Evolutionary conservation across 2,329 filamentous ascomycete species (phyloP).

Genomic region (Myriosclerotinia scirpicola): DNA sequence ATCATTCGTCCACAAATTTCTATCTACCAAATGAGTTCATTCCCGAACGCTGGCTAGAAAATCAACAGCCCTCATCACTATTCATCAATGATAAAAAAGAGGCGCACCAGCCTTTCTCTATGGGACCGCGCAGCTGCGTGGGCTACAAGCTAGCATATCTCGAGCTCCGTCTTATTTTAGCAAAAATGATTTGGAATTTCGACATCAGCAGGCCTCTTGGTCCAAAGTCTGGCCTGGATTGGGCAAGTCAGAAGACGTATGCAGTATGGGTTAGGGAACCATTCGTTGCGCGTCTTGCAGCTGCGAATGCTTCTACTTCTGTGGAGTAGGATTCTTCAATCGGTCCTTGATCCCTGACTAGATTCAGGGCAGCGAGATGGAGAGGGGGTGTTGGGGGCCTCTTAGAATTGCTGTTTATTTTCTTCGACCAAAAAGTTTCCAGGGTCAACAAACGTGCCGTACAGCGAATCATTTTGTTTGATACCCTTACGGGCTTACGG

Average conservation of each 20-base stretch:
- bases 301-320: conserved; percentile 8
- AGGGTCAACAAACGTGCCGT: no score
- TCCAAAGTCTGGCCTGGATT: conserved; percentile 13
- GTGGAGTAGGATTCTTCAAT: conserved; percentile 4
- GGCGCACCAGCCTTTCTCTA: conserved; percentile 21
- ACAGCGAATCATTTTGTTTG: neutral
- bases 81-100: conserved; percentile 40
- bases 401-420: no score
- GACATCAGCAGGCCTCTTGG: conserved; percentile 12
- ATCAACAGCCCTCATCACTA: conserved; percentile 31
- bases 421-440: neutral
- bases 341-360: neutral
- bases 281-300: conserved; percentile 8
- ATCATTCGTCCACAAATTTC: conserved; percentile 24
- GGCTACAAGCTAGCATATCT: conserved; percentile 23
- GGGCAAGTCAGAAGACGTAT: conserved; percentile 23
- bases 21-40: conserved; percentile 23
- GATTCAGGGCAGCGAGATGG: neutral
- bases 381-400: neutral
- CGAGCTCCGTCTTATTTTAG: conserved; percentile 28
- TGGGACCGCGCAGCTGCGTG: conserved; percentile 26
- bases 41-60: conserved; percentile 40
- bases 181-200: conserved; percentile 27
- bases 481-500: neutral
- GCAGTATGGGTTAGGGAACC: conserved; percentile 25